phyloP scores from a whole-genome alignment of 139 green algal genomes.

The Pseudopediastrum boryanum region DNA sequence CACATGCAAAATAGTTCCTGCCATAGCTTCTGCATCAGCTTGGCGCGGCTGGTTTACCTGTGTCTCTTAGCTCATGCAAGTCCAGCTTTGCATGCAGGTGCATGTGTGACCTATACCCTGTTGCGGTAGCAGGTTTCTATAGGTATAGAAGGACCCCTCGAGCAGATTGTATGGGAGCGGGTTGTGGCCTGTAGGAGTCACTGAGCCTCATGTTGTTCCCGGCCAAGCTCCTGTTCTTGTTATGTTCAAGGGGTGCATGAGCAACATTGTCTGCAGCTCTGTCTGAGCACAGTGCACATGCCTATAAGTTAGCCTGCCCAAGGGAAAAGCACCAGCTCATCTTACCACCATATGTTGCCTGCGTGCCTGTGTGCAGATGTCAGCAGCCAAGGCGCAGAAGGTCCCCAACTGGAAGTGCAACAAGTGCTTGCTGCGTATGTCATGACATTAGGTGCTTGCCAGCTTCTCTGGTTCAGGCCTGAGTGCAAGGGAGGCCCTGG shows the following conservation, averaged over 20 bases:
- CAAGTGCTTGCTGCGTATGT: constrained; percentile 31
- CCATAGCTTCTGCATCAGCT: background rate
- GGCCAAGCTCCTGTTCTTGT: background rate
- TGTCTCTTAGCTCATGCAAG: background rate
- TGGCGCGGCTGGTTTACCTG: constrained; percentile 1
- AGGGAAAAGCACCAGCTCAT: background rate
- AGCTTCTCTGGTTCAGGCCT: too few relatives aligned
- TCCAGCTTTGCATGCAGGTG: background rate
- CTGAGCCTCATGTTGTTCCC: background rate
- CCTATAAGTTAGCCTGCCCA: too few relatives aligned
- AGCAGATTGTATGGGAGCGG: too few relatives aligned
- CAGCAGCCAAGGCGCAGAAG: constrained; percentile 65
- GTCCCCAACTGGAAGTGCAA: constrained; percentile 68
- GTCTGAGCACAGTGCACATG: too few relatives aligned
- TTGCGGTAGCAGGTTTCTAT: too few relatives aligned
- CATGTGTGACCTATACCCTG: too few relatives aligned
- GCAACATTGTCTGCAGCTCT: background rate
- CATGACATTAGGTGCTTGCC: too few relatives aligned
- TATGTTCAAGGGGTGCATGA: background rate
- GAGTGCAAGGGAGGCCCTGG: too few relatives aligned
- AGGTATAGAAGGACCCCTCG: too few relatives aligned
- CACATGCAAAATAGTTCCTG: background rate
- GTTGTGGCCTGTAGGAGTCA: too few relatives aligned
- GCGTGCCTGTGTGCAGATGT: constrained; percentile 60
- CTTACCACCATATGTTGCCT: background rate